These are phyloP conservation scores for Geum urbanum DNA, from an alignment of 306 rosid genomes.

Conservation along the genomic window DNA sequence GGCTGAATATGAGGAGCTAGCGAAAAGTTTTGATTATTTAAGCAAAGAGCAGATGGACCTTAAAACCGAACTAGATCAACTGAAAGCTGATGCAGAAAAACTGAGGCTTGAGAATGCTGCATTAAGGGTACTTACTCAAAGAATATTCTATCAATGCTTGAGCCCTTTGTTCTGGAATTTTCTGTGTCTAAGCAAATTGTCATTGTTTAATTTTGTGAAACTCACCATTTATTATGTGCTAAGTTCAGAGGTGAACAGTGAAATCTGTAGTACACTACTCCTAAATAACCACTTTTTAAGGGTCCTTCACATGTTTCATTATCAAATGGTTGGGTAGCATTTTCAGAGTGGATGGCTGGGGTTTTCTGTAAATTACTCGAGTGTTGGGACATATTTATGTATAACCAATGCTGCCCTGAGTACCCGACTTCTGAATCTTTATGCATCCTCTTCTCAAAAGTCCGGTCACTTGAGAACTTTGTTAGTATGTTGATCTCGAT, in stretches of 20 bases:
- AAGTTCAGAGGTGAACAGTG: background rate
- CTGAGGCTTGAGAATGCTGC: constrained; percentile 33
- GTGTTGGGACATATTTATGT: constrained; percentile 2
- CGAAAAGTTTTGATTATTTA: constrained; percentile 24
- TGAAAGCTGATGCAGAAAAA: constrained; percentile 21
- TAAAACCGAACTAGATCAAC: constrained; percentile 23
- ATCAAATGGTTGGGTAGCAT: background rate
- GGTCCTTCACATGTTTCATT: background rate
- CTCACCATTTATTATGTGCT: background rate
- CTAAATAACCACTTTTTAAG: background rate
- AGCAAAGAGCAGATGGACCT: constrained; percentile 24
- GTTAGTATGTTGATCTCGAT: background rate
- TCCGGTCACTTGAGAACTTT: background rate
- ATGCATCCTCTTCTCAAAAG: background rate
- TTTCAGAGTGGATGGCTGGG: background rate
- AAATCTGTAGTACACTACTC: background rate
- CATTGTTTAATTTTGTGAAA: background rate
- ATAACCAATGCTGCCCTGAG: background rate
- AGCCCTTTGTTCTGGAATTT: background rate
- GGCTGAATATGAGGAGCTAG: constrained; percentile 31
- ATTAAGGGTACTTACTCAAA: constrained; percentile 25
- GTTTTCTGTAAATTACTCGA: background rate
- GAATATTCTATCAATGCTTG: constrained; percentile 3
- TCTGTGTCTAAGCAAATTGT: background rate
- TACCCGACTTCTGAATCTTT: background rate